Conservation (phyloP, 495 filamentous ascomycete genomes). For the Patellaria atrata region DNA sequence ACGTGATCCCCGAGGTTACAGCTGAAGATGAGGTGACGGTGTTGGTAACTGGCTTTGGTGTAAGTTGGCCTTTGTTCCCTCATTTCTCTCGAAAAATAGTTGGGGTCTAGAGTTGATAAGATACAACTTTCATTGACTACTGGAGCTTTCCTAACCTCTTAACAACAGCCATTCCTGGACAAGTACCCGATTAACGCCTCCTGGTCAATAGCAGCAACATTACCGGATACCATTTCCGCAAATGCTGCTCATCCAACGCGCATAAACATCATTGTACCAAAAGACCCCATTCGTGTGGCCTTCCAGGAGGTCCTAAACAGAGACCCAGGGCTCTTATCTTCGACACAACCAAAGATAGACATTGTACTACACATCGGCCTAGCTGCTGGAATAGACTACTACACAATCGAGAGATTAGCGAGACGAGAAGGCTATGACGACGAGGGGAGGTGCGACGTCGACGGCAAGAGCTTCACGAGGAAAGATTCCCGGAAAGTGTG, state of each 20-base stretch:
- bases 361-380: slow-evolving; percentile 69
- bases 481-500: slow-evolving; percentile 37
- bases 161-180: slow-evolving; percentile 18
- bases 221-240: slow-evolving; percentile 19
- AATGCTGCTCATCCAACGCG: slow-evolving; percentile 9
- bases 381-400: slow-evolving; percentile 52
- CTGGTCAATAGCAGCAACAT: slow-evolving; percentile 20
- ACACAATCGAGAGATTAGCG: slow-evolving; percentile 53
- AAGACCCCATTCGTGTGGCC: slow-evolving; percentile 49
- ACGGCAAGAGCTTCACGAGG: slow-evolving; percentile 41
- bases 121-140: neutral
- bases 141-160: neutral
- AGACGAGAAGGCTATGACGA: slow-evolving; percentile 63
- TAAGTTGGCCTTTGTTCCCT: slow-evolving; percentile 8
- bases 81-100: neutral
- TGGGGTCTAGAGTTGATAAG: neutral
- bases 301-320: slow-evolving; percentile 49
- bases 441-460: slow-evolving; percentile 57
- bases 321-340: slow-evolving; percentile 41
- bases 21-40: slow-evolving; percentile 19
- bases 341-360: slow-evolving; percentile 39
- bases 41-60: slow-evolving; percentile 24
- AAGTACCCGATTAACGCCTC: slow-evolving; percentile 18
- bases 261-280: slow-evolving; percentile 52
- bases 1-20: neutral